phyloP scores from a whole-genome alignment of 257 asterid species.

The Solanum dulcamara region DNA sequence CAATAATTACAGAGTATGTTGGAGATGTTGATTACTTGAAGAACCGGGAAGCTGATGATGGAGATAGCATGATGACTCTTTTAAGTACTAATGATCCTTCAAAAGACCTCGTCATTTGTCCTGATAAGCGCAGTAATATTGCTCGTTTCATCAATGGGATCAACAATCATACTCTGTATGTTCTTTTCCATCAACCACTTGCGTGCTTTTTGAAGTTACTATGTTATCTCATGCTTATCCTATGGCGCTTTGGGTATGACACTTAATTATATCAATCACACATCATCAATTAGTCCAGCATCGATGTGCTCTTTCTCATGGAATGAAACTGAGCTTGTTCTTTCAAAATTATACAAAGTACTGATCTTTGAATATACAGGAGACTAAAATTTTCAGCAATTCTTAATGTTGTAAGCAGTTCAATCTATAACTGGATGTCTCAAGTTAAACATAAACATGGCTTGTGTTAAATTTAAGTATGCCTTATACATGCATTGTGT shows the following conservation, averaged over 20 bases:
- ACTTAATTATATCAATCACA: neutral
- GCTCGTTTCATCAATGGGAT: conserved; percentile 93
- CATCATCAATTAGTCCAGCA: neutral
- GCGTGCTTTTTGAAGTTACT: neutral
- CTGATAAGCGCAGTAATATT: conserved; percentile 74
- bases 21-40: conserved; percentile 84
- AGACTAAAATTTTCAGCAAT: neutral
- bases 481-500: neutral
- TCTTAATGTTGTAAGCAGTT: neutral
- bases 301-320: neutral
- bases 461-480: neutral
- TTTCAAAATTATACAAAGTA: neutral
- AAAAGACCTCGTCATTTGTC: conserved; percentile 71
- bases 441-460: neutral
- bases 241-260: neutral
- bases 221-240: neutral
- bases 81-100: conserved; percentile 55
- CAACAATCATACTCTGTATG: conserved; percentile 80
- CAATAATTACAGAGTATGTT: conserved; percentile 84
- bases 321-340: neutral
- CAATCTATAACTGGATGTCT: neutral
- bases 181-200: neutral
- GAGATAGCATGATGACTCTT: conserved; percentile 98
- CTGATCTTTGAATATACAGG: neutral
- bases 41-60: conserved; percentile 62